Evolutionary conservation across 306 rosid species (phyloP), one percentile per base, ranked within the genome.

Genomic region (Mimosa bimucronata): DNA sequence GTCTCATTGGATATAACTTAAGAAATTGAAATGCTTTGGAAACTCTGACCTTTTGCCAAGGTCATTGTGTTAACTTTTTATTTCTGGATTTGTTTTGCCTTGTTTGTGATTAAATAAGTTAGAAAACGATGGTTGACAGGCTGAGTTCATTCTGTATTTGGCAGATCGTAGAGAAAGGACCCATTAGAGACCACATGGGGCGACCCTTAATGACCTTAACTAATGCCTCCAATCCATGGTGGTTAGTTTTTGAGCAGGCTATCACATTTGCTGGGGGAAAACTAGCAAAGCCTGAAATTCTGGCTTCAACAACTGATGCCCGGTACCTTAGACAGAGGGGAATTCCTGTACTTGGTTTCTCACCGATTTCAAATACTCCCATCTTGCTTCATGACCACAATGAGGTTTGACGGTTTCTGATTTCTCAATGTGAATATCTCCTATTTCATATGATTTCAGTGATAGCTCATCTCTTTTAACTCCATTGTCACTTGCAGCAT

Each of bases 301-400:
- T 91, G 80, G 46, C 90, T 73, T 89, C 99, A 45, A 91, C 99
- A 29, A 91, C 94, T 0, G 98, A 95, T 77, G 92, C 98, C 12
- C 88, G 91, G 40, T 90, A 1, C 75, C 46, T 91, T 21, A 88
- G 96, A 86, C 93, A 89, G 75, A 86, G 81, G 79, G 98, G 96
- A 52, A 89, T 93, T 84, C 98, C 99, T 45, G 83, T 73, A 7
- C 90, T 93, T n/a, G 98, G 97, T 82, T 95, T 95, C 90, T 95
- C 97, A 37, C 98, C 99, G 29, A 91, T 93, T 97, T 73, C 53
- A 60, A 89, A 95, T 74, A 91, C 96, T 77, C 98, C 98, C n/a
- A 81, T 95, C 91, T 84, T 95, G 85, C 91, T 88, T 79, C 98
- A 93, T 80, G 98, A 95, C n/a, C 98, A 91, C 84, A 91, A 95